Evolutionary conservation across 2,329 filamentous ascomycete genomes (phyloP), one percentile per base, ranked within the genome.

Genomic region (Sclerotinia glacialis): DNA sequence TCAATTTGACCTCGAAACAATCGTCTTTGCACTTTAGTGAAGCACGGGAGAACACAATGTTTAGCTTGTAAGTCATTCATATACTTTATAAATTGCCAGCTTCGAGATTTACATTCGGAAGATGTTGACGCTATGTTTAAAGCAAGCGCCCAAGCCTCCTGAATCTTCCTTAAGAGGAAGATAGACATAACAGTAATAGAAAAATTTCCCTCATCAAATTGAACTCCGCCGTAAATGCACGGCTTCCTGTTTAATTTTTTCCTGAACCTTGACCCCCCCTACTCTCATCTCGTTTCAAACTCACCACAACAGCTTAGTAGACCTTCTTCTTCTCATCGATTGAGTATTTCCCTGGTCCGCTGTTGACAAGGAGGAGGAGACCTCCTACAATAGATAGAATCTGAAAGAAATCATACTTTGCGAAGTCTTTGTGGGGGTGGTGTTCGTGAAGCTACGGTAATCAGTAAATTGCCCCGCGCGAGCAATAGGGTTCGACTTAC

Each of bases 251-350:
- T 60, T 52, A 60, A 64, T 69, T 69, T 70, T 70, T 72, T 64
- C 69, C 67, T 67, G 54, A 65, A 65, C 64, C 64, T 65, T 61
- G 54, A 65, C 69, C 68, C 68, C 68, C 65, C 68, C 66, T 46
- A 68, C 67, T 56, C 65, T 68, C 64, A 26, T 65, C 65, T 68
- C 62, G 31, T 65, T 58, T 61, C 40, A 56, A 55, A 54, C 61
- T 60, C 68, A 53, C 47, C 52, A 64, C 59, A 47, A 14, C 18
- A 31, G 55, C 67, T 69, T 86, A 99, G 83, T 99, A 99, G 73
- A 99, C 95, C 86, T 99, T 99, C 89, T 99, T 99, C 91, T 99
- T 99, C 87, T 99, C 95, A 80, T 99, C 95, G 79, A 98, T 94
- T 79, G 91, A 96, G 84, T 98, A 91, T 80, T 97, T 93, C 71